Conservation (phyloP, 1,139 yeast genomes). For the Hemisphaericaspora lyxosophila region DNA sequence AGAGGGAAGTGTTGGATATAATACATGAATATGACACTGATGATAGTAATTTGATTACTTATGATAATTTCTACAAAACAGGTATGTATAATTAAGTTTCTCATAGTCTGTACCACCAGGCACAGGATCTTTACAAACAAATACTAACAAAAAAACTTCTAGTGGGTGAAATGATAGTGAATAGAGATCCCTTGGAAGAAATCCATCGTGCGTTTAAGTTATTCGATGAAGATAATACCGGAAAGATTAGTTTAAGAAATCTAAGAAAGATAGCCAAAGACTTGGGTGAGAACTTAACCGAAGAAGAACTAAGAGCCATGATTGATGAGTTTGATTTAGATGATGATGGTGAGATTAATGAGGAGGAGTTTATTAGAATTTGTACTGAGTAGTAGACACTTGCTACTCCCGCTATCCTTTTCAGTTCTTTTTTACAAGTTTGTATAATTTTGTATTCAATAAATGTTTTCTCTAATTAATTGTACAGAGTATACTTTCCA, state of each 20-base stretch:
- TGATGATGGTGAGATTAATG: slow-evolving; percentile 93
- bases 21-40: slow-evolving; percentile 81
- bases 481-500: too few relatives aligned
- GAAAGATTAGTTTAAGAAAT: slow-evolving; percentile 79
- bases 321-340: slow-evolving; percentile 96
- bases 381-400: slow-evolving; percentile 79
- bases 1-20: slow-evolving; percentile 76
- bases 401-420: too few relatives aligned
- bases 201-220: slow-evolving; percentile 85
- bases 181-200: slow-evolving; percentile 92
- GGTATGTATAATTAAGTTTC: slow-evolving; percentile 45
- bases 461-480: too few relatives aligned
- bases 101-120: too few relatives aligned
- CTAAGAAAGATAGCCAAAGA: slow-evolving; percentile 89
- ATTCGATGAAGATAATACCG: slow-evolving; percentile 87
- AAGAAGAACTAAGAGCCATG: slow-evolving; percentile 94
- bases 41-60: slow-evolving; percentile 69
- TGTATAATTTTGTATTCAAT: too few relatives aligned
- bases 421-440: too few relatives aligned
- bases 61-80: slow-evolving; percentile 77
- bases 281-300: slow-evolving; percentile 87
- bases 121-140: too few relatives aligned
- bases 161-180: slow-evolving; percentile 75
- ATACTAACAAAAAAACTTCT: too few relatives aligned
- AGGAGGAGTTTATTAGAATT: slow-evolving; percentile 88